A percentile compares a stretch with the other conserved stretches of the same genome.
These are phyloP conservation scores for Quercus cerris DNA, from an alignment of 306 rosid genomes.

Conservation along the genomic window DNA sequence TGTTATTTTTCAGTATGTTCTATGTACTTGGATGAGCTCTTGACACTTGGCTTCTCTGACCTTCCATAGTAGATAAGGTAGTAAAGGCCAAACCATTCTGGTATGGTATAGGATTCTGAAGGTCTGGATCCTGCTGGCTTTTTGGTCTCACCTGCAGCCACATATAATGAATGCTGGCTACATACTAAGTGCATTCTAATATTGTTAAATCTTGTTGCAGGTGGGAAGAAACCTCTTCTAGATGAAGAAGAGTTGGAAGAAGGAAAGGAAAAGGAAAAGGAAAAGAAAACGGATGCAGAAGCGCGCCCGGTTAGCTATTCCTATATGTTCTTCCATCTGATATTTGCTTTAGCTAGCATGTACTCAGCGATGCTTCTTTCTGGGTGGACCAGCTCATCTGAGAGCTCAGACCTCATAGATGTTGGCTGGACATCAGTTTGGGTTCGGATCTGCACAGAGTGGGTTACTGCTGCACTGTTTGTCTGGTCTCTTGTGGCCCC, in stretches of 20 bases:
- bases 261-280: slow-evolving; percentile 49
- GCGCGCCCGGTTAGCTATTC: slow-evolving; percentile 75
- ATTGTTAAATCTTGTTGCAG: slow-evolving; percentile 28
- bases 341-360: slow-evolving; percentile 95
- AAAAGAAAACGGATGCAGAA: slow-evolving; percentile 53
- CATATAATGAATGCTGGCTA: not conserved
- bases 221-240: slow-evolving; percentile 65
- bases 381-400: slow-evolving; percentile 81
- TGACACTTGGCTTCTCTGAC: not conserved
- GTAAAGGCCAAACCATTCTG: not conserved
- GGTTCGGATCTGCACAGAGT: slow-evolving; percentile 87
- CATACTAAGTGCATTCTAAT: not conserved
- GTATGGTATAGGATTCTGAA: not conserved
- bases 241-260: slow-evolving; percentile 66
- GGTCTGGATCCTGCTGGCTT: not conserved
- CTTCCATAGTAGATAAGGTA: not conserved
- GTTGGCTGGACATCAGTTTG: slow-evolving; percentile 99
- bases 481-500: slow-evolving; percentile 86
- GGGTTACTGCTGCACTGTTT: slow-evolving; percentile 80
- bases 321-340: slow-evolving; percentile 86
- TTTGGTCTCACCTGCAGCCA: not conserved
- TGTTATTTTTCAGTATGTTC: not conserved
- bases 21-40: not conserved
- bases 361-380: slow-evolving; percentile 96
- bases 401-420: slow-evolving; percentile 76